A percentile compares a stretch with the other conserved stretches of the same genome.
Conservation (phyloP, 1,284 basidiomycete species). For the Naganishia albida region DNA sequence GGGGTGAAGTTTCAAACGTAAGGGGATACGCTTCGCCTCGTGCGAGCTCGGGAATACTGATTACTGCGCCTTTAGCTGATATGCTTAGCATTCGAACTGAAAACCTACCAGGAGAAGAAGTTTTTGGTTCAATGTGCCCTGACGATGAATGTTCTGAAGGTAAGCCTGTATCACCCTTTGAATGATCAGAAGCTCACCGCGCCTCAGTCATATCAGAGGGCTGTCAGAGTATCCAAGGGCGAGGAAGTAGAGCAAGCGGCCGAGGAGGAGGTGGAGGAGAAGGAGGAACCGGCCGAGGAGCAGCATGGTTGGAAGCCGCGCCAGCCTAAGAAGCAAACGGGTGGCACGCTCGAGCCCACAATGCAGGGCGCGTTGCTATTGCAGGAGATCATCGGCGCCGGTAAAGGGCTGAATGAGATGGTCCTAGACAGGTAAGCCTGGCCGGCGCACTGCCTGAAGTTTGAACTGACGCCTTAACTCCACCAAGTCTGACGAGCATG, state of each 20-base stretch:
- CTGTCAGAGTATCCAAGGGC: constrained; percentile 34
- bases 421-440: constrained; percentile 64
- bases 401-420: constrained; percentile 64
- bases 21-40: constrained; percentile 1
- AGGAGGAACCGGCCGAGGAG: constrained; percentile 18
- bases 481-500: constrained; percentile 63
- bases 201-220: constrained; percentile 54
- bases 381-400: constrained; percentile 73
- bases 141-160: constrained; percentile 63
- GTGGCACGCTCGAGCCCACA: constrained; percentile 62
- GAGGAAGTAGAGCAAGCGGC: constrained; percentile 29
- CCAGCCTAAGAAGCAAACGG: constrained; percentile 42
- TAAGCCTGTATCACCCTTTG: constrained; percentile 42
- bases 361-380: constrained; percentile 83
- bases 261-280: constrained; percentile 28
- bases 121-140: constrained; percentile 68
- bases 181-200: background rate
- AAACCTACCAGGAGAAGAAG: constrained; percentile 56
- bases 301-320: constrained; percentile 44
- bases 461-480: background rate
- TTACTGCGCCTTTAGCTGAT: constrained; percentile 58
- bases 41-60: background rate
- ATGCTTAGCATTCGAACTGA: constrained; percentile 63
- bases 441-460: background rate
- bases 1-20: constrained; percentile 47